Evolutionary conservation across 1,139 yeast genomes (phyloP).

Genomic region (Geotrichum histeridarum): DNA sequence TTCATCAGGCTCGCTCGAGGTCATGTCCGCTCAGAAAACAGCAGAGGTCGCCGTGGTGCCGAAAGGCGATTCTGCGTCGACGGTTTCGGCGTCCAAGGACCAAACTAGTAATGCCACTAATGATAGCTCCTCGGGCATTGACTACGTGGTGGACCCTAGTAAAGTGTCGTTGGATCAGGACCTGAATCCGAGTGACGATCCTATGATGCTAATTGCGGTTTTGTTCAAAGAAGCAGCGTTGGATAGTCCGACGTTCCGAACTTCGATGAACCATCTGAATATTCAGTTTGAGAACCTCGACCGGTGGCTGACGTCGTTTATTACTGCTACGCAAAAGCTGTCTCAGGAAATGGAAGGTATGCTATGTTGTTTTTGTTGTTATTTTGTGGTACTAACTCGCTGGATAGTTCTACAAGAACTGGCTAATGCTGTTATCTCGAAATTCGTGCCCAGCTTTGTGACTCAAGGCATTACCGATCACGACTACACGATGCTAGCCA

Average conservation of each 20-base stretch:
- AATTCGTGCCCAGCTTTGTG: constrained; percentile 49
- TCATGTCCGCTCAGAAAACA: not conserved
- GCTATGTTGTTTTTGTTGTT: not conserved
- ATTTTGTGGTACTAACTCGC: not conserved
- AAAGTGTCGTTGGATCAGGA: not conserved
- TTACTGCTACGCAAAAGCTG: constrained; percentile 50
- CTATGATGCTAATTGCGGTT: constrained; percentile 46
- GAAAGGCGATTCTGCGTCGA: not conserved
- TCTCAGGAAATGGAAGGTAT: constrained; percentile 51
- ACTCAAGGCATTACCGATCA: constrained; percentile 69
- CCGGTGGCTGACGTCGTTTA: constrained; percentile 60
- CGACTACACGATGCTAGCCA: constrained; percentile 61
- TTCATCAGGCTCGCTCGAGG: too few relatives aligned
- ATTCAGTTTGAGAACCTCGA: constrained; percentile 62
- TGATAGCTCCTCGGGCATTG: not conserved
- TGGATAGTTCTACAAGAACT: constrained; percentile 35
- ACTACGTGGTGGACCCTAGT: not conserved
- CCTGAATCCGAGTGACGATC: not conserved
- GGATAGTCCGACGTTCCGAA: constrained; percentile 24
- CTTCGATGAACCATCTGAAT: constrained; percentile 64
- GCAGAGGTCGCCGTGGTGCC: not conserved
- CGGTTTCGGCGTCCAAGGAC: not conserved
- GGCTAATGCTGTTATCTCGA: constrained; percentile 37
- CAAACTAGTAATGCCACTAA: not conserved
- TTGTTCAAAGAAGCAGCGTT: constrained; percentile 59